Evolutionary conservation across 352 stramenopile genomes (phyloP), one percentile per base, ranked within the genome.

Genomic region (Phytophthora colocasiae): DNA sequence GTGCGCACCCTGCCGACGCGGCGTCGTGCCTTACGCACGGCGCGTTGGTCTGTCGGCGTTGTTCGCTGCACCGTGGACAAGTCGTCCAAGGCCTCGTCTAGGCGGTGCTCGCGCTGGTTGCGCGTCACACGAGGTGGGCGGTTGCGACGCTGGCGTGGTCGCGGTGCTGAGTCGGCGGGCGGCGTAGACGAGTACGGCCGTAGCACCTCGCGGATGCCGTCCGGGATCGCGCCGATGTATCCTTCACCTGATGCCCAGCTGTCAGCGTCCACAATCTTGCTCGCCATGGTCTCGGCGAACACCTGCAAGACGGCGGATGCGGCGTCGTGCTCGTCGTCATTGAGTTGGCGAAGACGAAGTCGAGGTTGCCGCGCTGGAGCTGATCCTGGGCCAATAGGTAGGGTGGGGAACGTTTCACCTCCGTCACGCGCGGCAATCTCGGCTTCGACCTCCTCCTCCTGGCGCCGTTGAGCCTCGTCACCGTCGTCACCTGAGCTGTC

Each of bases 241-340:
- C 62, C 47, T 15, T 64, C 62, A 2, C 36, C 54, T 5, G 53
- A 40, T 8, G 32, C 27, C 56, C 63, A 72, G 63, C 48, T 41
- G 22, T 55, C 22, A 1, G 51, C 63, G 36, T 72, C 56, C 50
- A 19, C 19, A 19, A 19, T 19, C 19, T 19, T 19, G 19, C 19
- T 19, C 19, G 19, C 19, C 19, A 19, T 19, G 19, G 19, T 19
- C 19, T 19, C 19, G 0, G 19, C 19, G 19, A 19, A 19, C 19
- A 1, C 1, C 19, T 19, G 19, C 19, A 19, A 19, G 0, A 1
- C 19, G 19, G 19, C 19, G 19, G 19, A 19, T 1, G 19, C 19
- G 19, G 17, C 34, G 10, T 47, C 44, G 2, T 19, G 3, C 6
- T 63, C 43, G 0, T 54, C 55, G 6, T 63, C 43, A 19, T 19